Base-by-base conservation (phyloP, 495 filamentous ascomycete species). In the Astrothelium subdiscretum region DNA sequence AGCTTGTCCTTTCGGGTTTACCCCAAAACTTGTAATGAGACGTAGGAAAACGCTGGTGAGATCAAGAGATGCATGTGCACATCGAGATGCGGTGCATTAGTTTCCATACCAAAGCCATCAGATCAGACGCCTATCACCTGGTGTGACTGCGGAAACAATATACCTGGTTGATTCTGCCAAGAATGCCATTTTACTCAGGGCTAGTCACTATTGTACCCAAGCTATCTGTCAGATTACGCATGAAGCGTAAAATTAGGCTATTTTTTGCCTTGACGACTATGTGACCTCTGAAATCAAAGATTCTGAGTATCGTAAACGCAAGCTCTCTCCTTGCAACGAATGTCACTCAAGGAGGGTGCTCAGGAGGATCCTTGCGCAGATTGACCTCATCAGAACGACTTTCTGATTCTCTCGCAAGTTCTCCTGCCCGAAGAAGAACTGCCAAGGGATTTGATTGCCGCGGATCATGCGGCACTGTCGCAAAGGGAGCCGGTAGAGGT, bases 391-490 rank as follows among this genome's bases (percentile, higher is more conserved):
- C 60, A 4, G 59, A 8, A 26, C 48, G n/a, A 54, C 24, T 63
- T 31, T 71, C 65, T 1, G 63, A 65, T 32, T 59, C 62, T 20
- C 67, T 52, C 5, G 65, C 69, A 11, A 71, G 48, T 44, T 71
- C 67, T 2, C 64, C 59, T 5, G 69, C 69, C 26, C 65, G 42
- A 5, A 71, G 58, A 10, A 71, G 61, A 0, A 63, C 69, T 22
- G 66, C 65, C 6, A 68, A 58, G 0, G 62, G 57, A n/a, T 64
- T 57, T 1, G 66, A 59, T 11, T 32, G 38, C 20, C 63, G 64
- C 31, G 18, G 59, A 64, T 44, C 38, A 52, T 62, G 44, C 44
- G 64, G 2, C 54, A 54, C 48, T n/a, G 62, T 32, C 20, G 44
- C 38, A 32, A 57, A 29, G 57, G 29, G 42, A 32, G 59, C 20